Evolutionary conservation across 495 filamentous ascomycete species (phyloP), one percentile per base, ranked within the genome.

Genomic region (Pyrenula aspistea): DNA sequence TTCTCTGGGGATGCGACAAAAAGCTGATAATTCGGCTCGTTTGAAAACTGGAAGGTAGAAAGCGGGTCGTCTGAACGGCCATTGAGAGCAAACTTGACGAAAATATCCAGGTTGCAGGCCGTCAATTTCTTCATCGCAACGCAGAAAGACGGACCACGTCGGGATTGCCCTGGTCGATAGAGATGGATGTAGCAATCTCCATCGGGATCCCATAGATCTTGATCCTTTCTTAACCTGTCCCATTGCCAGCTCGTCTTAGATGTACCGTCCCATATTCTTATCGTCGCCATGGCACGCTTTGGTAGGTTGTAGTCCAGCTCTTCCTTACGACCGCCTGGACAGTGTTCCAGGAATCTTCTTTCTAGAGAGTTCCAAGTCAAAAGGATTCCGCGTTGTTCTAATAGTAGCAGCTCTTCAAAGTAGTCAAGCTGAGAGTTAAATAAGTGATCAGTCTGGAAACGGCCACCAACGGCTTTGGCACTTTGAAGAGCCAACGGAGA

Each of bases 181-280:
- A 87, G 71, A 65, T 86, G 71, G 1, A 88, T 73, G 1, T 78
- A 67, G 59, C 84, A 87, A 63, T 87, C 78, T 11, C 80, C 84
- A 56, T 79, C 66, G 0, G 73, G 68, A 65, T 71, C 73, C 82
- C 82, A 88, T 12, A 88, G 71, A 56, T 87, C 83, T 12, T 77
- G 68, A 63, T 88, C 84, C 76, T 68, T 75, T 62, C 72, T 66
- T 21, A 83, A 60, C 24, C 68, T 71, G 62, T 84, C 77, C 81
- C 81, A 84, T 23, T 68, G 62, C 15, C 63, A 61, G 23, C 71
- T 73, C 12, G 66, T 70, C 59, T 70, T 75, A 15, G 69, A 72
- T 19, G 64, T 64, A n/a, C 81, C 83, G 60, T 83, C 78, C 78
- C 81, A 86, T 66, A 75, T 73, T 61, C 66, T 73, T 12, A 79